These are phyloP conservation scores for Ceratobasidium sp. DNA, from an alignment of 1,284 basidiomycete species.

Conservation along the genomic window DNA sequence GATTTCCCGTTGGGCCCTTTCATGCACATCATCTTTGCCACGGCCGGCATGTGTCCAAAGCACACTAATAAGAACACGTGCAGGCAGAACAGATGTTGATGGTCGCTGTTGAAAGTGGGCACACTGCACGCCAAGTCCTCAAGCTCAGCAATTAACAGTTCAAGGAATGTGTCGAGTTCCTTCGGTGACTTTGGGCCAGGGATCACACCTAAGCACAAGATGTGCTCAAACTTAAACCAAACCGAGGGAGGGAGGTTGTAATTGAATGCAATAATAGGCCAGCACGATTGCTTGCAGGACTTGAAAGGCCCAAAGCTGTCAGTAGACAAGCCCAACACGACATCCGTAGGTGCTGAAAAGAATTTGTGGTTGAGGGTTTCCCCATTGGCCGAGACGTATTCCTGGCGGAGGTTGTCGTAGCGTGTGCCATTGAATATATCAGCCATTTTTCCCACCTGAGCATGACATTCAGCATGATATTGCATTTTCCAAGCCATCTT, in stretches of 20 bases:
- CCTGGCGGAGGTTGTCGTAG: constrained; percentile 22
- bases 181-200: constrained; percentile 46
- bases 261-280: constrained; percentile 48
- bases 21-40: too few species aligned
- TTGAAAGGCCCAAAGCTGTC: too few species aligned
- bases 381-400: constrained; percentile 47
- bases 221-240: constrained; percentile 42
- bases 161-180: constrained; percentile 45
- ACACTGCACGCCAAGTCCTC: constrained; percentile 44
- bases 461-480: neutral
- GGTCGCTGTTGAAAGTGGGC: constrained; percentile 15
- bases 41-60: constrained; percentile 46
- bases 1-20: constrained; percentile 46
- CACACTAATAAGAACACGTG: constrained; percentile 40
- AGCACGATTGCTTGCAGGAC: constrained; percentile 54
- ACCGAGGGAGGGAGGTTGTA: constrained; percentile 47
- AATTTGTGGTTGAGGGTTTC: constrained; percentile 48
- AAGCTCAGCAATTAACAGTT: constrained; percentile 44
- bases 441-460: neutral
- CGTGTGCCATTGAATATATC: constrained; percentile 49
- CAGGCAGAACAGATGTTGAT: constrained; percentile 33
- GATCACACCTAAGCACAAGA: constrained; percentile 47
- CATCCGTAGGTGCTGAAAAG: constrained; percentile 53
- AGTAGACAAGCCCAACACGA: constrained; percentile 54
- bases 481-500: neutral